Evolutionary conservation across 169 alveolate genomes (phyloP), one percentile per base, ranked within the genome.

Genomic region (Plasmodium vinckei): DNA sequence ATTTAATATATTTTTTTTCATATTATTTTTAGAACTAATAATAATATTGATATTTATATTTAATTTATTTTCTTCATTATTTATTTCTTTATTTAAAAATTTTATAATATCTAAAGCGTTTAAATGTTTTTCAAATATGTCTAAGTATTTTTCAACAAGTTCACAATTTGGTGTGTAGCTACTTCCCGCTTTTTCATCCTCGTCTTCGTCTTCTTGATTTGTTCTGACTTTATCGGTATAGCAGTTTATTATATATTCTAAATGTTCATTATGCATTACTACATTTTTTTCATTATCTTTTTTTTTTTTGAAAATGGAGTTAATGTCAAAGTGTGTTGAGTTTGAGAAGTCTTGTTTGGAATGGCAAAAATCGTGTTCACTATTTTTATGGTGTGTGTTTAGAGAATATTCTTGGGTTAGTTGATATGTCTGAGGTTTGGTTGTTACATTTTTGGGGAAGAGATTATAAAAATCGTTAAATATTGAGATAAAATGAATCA

Each of bases 81-180:
- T 9, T n/a, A 67, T 21, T 17, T 82, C 57, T 33, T 82, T 82
- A 13, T 54, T 82, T 46, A 82, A 49, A 82, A 67, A 53, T 54
- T 54, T 82, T 42, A 82, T 47, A 15, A 67, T 42, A 19, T 82
- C 90, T 46, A 82, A 61, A 10, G 90, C 19, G 39, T 82, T 82
- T 61, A 82, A 46, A 47, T 82, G 84, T 60, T 67, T 65, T 67
- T 82, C 90, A 71, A 67, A 82, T n/a, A 67, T 21, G 25, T 82
- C 90, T 23, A 82, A 23, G 19, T 54, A 71, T 25, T 5, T 67
- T 60, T 82, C 90, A 9, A 82, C 27, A 12, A 53, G 9, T 27
- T 27, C 12, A 15, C 67, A 51, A 3, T 12, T 12, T 13, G n/a
- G n/a, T 1, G 0, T 6, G 7, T 51, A 0, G 13, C 59, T 7